These are phyloP conservation scores for Ustilago tritici DNA, from an alignment of 1,284 basidiomycete species.

Conservation along the genomic window DNA sequence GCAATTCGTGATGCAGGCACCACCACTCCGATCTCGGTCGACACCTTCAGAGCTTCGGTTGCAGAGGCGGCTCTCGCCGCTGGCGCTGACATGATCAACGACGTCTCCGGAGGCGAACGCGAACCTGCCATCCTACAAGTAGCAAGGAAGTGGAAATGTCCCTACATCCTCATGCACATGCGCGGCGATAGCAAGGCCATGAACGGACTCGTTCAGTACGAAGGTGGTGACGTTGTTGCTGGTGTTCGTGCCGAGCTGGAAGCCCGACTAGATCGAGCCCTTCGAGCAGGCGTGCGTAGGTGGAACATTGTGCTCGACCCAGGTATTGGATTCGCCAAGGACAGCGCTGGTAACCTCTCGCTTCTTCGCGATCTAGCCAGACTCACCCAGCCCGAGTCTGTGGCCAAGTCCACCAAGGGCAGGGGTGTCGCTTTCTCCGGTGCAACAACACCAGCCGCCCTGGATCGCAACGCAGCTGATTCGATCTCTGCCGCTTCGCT, in stretches of 20 bases:
- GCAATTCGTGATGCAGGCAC: constrained; percentile 62
- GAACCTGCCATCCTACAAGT: constrained; percentile 76
- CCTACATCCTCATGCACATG: constrained; percentile 93
- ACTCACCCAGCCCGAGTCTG: constrained; percentile 30
- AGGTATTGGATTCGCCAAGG: constrained; percentile 95
- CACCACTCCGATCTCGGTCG: constrained; percentile 80
- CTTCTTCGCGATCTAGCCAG: constrained; percentile 70
- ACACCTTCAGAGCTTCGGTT: constrained; percentile 90
- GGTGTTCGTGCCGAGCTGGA: constrained; percentile 83
- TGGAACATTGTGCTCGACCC: constrained; percentile 95
- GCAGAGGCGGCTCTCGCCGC: constrained; percentile 81
- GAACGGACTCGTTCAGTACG: constrained; percentile 73
- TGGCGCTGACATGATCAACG: constrained; percentile 94
- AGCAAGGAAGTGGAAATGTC: constrained; percentile 72
- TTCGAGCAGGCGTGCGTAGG: constrained; percentile 82
- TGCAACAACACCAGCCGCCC: constrained; percentile 32
- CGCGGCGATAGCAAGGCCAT: constrained; percentile 78
- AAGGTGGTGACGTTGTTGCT: constrained; percentile 78
- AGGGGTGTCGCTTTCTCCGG: constrained; percentile 25
- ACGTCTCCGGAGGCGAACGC: constrained; percentile 82
- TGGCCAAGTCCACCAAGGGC: constrained; percentile 40
- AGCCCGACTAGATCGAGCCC: constrained; percentile 77
- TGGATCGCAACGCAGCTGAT: constrained; percentile 20
- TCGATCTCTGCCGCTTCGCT: constrained; percentile 15
- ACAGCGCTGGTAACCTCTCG: constrained; percentile 79